phyloP scores from a whole-genome alignment of 2,329 filamentous ascomycete genomes.

The Penicillium sp. region DNA sequence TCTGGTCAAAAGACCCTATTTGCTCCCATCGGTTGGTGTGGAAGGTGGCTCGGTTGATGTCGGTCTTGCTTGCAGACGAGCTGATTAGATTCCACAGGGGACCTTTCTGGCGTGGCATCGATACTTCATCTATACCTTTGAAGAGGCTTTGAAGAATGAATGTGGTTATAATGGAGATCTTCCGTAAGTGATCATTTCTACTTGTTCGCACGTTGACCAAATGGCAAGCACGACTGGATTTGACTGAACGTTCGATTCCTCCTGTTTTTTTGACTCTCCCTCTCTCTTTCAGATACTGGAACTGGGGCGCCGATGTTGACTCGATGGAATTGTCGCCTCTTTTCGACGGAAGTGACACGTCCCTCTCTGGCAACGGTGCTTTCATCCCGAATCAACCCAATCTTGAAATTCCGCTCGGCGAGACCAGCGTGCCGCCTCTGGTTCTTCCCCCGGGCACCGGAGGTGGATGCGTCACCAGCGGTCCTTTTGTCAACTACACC shows the following conservation, averaged over 20 bases:
- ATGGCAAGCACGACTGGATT: too few relatives aligned
- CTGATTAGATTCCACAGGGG: constrained; percentile 9
- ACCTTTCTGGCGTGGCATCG: constrained; percentile 34
- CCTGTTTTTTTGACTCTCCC: not conserved
- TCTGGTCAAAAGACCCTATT: not conserved
- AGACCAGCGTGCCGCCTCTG: constrained; percentile 29
- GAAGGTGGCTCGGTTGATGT: constrained; percentile 8
- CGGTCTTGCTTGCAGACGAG: too few relatives aligned
- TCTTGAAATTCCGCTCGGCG: constrained; percentile 12
- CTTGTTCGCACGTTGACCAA: too few relatives aligned
- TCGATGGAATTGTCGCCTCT: constrained; percentile 40
- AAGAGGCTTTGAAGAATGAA: constrained; percentile 28
- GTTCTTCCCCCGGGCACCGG: constrained; percentile 36
- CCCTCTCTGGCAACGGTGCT: constrained; percentile 43
- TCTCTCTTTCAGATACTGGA: constrained; percentile 36
- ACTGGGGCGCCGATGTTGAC: constrained; percentile 40
- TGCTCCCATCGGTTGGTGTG: not conserved
- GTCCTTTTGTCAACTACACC: constrained; percentile 33
- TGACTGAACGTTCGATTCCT: too few relatives aligned
- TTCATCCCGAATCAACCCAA: constrained; percentile 24
- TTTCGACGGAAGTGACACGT: constrained; percentile 46
- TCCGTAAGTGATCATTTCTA: constrained; percentile 15
- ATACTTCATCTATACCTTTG: constrained; percentile 28
- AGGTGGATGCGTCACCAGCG: constrained; percentile 32
- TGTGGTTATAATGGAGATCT: constrained; percentile 36